Percentiles rank a stretch among this genome's conserved stretches.
Evolutionary conservation across 192 early-diverging fungal genomes (phyloP).

Genomic region (Coemansia sp.): DNA sequence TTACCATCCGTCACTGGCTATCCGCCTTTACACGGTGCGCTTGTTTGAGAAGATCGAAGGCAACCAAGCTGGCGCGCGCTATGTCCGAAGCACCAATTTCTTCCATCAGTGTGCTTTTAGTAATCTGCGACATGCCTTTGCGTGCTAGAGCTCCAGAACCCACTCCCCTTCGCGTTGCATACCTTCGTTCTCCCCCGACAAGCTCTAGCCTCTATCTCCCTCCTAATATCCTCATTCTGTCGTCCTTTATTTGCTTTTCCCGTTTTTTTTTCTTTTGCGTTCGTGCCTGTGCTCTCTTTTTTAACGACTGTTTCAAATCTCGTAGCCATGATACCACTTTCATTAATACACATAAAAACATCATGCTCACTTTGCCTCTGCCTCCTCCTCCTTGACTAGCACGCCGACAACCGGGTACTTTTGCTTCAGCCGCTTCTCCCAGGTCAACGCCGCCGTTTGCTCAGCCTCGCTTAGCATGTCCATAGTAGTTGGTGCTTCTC

Average conservation of each 20-base stretch:
- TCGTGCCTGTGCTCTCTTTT: slow-evolving; percentile 1
- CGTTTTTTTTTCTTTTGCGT: slow-evolving; percentile 11
- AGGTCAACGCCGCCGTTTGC: slow-evolving; percentile 60
- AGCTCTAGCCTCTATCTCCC: not conserved
- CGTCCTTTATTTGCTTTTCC: slow-evolving; percentile 6
- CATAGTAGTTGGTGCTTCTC: slow-evolving; percentile 68
- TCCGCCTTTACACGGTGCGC: slow-evolving; percentile 65
- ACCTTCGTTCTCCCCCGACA: not conserved
- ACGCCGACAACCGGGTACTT: slow-evolving; percentile 72
- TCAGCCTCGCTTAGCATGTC: slow-evolving; percentile 66
- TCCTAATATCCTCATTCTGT: not conserved
- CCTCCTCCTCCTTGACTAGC: slow-evolving; percentile 45
- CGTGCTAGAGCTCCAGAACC: slow-evolving; percentile 6
- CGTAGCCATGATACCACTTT: not conserved
- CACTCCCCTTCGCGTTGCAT: not conserved
- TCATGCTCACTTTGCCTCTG: not conserved
- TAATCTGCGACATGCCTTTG: slow-evolving; percentile 48
- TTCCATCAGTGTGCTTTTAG: slow-evolving; percentile 55
- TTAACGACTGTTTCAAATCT: not conserved
- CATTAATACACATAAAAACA: not conserved
- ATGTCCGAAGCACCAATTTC: slow-evolving; percentile 52
- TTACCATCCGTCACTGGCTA: slow-evolving; percentile 68
- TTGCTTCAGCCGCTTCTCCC: slow-evolving; percentile 67
- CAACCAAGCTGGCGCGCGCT: slow-evolving; percentile 58
- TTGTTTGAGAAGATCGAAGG: slow-evolving; percentile 72